phyloP scores from a whole-genome alignment of 2,329 filamentous ascomycete species.

The Fusarium sacchari region DNA sequence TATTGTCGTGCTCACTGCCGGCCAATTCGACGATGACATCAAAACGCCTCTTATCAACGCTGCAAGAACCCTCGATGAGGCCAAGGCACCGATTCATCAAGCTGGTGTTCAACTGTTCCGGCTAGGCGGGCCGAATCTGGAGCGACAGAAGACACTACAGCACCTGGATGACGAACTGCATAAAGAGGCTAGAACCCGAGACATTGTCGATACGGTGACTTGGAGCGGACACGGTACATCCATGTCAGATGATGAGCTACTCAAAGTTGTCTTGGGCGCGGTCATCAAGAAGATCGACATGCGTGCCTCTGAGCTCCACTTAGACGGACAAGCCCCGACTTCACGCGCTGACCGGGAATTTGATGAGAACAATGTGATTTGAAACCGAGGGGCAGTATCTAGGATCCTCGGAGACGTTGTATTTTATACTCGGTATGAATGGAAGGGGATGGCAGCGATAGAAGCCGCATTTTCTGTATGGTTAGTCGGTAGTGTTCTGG shows the following conservation, averaged over 20 bases:
- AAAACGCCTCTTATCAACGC: constrained; percentile 9
- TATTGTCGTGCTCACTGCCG: constrained; percentile 7
- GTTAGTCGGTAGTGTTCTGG: too few relatives aligned
- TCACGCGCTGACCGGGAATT: constrained; percentile 13
- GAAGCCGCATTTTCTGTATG: too few relatives aligned
- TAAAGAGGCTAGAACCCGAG: constrained; percentile 14
- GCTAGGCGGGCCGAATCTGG: not conserved
- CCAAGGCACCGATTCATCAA: constrained; percentile 18
- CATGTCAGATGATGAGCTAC: constrained; percentile 14
- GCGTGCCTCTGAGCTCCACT: constrained; percentile 15
- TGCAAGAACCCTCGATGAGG: constrained; percentile 14
- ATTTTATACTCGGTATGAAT: too few relatives aligned
- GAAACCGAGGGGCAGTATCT: too few relatives aligned
- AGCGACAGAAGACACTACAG: constrained; percentile 12
- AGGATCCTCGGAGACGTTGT: too few relatives aligned
- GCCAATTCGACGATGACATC: constrained; percentile 18
- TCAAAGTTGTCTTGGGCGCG: constrained; percentile 11
- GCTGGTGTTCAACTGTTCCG: constrained; percentile 13
- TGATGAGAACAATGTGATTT: constrained; percentile 4
- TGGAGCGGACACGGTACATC: constrained; percentile 17
- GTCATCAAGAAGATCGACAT: constrained; percentile 19
- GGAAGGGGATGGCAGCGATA: too few relatives aligned
- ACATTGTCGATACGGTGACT: constrained; percentile 20
- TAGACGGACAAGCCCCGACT: not conserved
- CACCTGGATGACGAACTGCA: constrained; percentile 15